Evolutionary conservation across 148 eudicot species (phyloP), one percentile per base, ranked within the genome.

Genomic region (Fagopyrum homotropicum): DNA sequence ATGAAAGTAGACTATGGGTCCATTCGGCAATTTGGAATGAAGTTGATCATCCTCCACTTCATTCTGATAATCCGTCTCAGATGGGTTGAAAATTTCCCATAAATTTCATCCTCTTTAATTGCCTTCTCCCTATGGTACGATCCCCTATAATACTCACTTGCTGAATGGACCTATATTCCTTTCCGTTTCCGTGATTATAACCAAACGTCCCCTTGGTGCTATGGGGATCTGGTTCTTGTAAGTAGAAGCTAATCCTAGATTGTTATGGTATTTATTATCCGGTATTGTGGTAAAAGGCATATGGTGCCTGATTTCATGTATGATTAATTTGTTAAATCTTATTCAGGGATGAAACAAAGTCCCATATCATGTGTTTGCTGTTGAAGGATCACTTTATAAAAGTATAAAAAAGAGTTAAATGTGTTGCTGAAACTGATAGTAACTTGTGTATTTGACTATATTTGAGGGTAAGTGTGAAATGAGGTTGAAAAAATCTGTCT

Each of bases 191-290:
- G 40, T 35, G 40, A 35, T 35, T 35, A 35, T 35, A 35, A 35
- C 3, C 40, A 35, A 35, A 35, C 3, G 40, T 1, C 40, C 40
- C 1, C 8, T 30, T 61, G 29, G 43, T 61, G 69, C 8, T 29
- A 61, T 29, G 69, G 6, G 45, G 69, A 43, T 10, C 10, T 30
- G 44, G 44, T 30, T 61, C 44, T 61, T 61, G 16, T 8, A 11
- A 59, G 22, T 4, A 30, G 68, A 60, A 29, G 69, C 69, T 61
- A 61, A 61, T 29, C 69, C 69, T 61, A 61, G 44, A 61, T 61
- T 10, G 43, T 54, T 30, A 61, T 61, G 0, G 30, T 61, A 44
- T 30, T 29, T 61, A 61, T 15, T 35, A 35, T 35, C 40, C 40
- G 40, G 40, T 35, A 35, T 2, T 35, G 44, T 30, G 69, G 35